phyloP scores from a whole-genome alignment of 2,329 filamentous ascomycete genomes.

The Aspergillus japonicus region DNA sequence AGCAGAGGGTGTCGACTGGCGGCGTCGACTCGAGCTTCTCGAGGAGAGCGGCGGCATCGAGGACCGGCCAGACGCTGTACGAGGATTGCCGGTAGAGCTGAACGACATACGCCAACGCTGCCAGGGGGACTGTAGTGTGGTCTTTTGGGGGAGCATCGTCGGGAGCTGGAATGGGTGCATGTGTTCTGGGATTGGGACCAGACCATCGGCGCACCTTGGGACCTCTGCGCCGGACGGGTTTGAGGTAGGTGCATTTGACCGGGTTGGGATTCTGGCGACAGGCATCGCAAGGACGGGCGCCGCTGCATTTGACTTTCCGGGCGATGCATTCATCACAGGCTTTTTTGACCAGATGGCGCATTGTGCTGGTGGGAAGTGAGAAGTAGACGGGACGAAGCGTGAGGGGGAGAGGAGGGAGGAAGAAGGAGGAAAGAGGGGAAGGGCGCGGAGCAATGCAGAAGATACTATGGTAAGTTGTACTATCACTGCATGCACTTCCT shows the following conservation, averaged over 20 bases:
- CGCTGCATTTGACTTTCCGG: slow-evolving; percentile 32
- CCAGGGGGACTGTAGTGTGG: slow-evolving; percentile 11
- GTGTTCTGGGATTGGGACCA: background rate
- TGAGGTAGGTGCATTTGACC: slow-evolving; percentile 29
- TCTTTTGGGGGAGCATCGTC: background rate
- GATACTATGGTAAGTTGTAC: too few relatives aligned
- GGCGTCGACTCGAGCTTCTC: slow-evolving; percentile 8
- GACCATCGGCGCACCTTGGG: slow-evolving; percentile 24
- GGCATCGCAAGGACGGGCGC: slow-evolving; percentile 29
- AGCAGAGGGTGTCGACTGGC: slow-evolving; percentile 14
- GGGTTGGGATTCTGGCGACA: slow-evolving; percentile 22
- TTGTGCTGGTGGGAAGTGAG: too few relatives aligned
- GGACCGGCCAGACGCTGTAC: slow-evolving; percentile 32
- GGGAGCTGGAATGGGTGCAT: too few relatives aligned
- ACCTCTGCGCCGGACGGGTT: slow-evolving; percentile 27
- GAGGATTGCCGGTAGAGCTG: slow-evolving; percentile 25
- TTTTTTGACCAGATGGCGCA: slow-evolving; percentile 26
- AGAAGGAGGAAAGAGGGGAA: background rate
- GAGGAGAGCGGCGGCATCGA: slow-evolving; percentile 23
- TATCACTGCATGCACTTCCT: too few relatives aligned
- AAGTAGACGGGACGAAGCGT: too few relatives aligned
- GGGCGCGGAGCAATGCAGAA: background rate
- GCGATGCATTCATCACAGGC: slow-evolving; percentile 32
- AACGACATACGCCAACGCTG: slow-evolving; percentile 19
- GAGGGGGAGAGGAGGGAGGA: background rate